phyloP scores from a whole-genome alignment of 2,329 filamentous ascomycete genomes.

The Aspergillus sclerotialis region DNA sequence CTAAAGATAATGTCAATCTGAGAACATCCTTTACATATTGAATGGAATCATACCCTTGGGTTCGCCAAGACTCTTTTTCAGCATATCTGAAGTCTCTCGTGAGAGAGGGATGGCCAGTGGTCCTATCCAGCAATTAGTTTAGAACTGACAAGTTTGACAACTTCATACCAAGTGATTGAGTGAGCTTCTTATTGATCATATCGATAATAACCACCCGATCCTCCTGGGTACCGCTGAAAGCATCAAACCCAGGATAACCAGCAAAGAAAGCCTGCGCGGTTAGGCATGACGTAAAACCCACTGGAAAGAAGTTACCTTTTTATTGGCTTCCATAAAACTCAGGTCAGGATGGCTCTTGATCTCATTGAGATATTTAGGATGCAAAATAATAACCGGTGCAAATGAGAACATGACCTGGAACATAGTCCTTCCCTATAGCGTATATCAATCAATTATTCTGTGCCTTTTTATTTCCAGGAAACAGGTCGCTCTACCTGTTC shows the following conservation, averaged over 20 bases:
- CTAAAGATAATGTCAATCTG: constrained; percentile 18
- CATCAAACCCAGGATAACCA: constrained; percentile 23
- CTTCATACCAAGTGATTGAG: constrained; percentile 19
- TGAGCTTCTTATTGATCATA: constrained; percentile 23
- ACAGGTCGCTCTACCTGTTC: constrained; percentile 19
- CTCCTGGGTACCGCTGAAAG: constrained; percentile 13
- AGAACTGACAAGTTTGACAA: neutral
- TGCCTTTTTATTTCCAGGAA: too few species aligned
- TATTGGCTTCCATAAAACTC: constrained; percentile 16
- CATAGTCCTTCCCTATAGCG: constrained; percentile 13
- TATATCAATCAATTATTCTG: too few species aligned
- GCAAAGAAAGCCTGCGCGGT: constrained; percentile 21
- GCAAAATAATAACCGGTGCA: constrained; percentile 20
- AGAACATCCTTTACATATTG: neutral
- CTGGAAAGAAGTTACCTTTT: constrained; percentile 9
- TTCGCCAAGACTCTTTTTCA: constrained; percentile 17
- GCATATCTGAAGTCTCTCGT: constrained; percentile 14
- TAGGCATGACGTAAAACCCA: neutral
- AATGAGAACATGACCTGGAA: constrained; percentile 22
- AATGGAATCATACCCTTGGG: constrained; percentile 16
- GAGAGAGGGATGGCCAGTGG: constrained; percentile 20
- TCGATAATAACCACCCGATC: constrained; percentile 11
- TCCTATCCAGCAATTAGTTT: neutral
- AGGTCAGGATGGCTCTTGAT: constrained; percentile 25
- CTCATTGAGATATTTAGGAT: constrained; percentile 24